Percentiles rank a stretch among this genome's conserved stretches.
These are phyloP conservation scores for Capsella bursapastoris DNA, from an alignment of 345 rosid species.

Conservation along the genomic window DNA sequence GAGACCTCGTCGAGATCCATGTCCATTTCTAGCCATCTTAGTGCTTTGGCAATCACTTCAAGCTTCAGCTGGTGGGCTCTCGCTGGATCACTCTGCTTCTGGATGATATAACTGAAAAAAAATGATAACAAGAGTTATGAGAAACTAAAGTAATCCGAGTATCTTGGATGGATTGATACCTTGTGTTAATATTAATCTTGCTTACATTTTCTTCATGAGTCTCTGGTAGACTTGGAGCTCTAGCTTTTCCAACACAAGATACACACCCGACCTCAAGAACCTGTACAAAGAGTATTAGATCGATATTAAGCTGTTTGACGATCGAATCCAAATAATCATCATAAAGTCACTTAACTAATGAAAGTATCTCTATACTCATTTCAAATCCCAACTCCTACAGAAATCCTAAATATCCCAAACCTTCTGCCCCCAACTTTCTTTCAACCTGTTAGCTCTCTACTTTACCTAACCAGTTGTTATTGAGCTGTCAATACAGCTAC, in stretches of 20 bases:
- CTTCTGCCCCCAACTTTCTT: neutral
- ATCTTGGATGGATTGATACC: neutral
- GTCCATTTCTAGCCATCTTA: conserved; percentile 91
- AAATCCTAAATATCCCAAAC: neutral
- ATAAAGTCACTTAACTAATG: conserved; percentile 6
- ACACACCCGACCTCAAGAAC: conserved; percentile 93
- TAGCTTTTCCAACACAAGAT: conserved; percentile 94
- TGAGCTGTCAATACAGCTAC: conserved; percentile 17
- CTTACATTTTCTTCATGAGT: conserved; percentile 92
- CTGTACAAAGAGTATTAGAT: conserved; percentile 41
- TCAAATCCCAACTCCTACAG: neutral
- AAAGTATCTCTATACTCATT: neutral
- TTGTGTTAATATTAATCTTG: neutral
- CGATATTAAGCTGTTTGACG: conserved; percentile 1
- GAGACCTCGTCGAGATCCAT: conserved; percentile 94
- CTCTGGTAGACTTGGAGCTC: conserved; percentile 98
- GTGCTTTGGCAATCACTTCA: conserved; percentile 84
- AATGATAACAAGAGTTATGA: neutral
- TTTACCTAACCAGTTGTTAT: neutral
- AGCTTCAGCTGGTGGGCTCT: conserved; percentile 97
- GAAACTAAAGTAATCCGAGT: neutral
- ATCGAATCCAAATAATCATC: conserved; percentile 14
- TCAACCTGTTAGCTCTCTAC: conserved; percentile 10
- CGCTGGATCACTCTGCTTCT: conserved; percentile 79
- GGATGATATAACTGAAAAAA: conserved; percentile 72